Base-by-base conservation (phyloP, 352 stramenopile species). In the Phytophthora sp. region DNA sequence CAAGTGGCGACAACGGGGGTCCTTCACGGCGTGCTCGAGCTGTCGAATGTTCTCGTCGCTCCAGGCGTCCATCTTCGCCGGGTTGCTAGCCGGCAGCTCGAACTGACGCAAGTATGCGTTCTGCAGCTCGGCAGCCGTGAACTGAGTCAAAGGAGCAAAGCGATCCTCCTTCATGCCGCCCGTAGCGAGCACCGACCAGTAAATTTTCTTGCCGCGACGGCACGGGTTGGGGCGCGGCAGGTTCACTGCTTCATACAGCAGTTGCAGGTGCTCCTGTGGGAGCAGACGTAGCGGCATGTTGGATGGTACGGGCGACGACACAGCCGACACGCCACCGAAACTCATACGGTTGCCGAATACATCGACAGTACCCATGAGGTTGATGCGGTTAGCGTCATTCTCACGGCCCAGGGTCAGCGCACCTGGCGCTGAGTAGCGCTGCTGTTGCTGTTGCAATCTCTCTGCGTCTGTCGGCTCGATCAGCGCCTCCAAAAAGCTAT, bases 181-280 rank as follows among this genome's bases (percentile, higher is more conserved):
- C 45, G 81, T 89, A 30, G 84, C 79, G 7, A 92, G 74, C 55
- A 89, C 81, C 15, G 69, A 79, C 84, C 84, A 92, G 57, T 89
- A 86, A 39, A 92, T 84, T 58, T 92, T 90, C 67, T 89, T 88
- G 33, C 81, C 79, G 5, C 78, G 77, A 54, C 84, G 84, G 49
- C 84, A 92, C 42, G 84, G 72, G 57, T 92, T 92, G n/a, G 80
- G 77, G 18, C 83, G 79, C 53, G 80, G 74, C 71, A 88, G 60
- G 65, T 92, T 90, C 20, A 92, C 81, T 20, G 84, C 84, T 50
- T 92, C 79, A 46, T 90, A 88, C 64, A 92, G 59, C 35, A 92
- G 51, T 58, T 84, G 78, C 41, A 89, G 42, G 21, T 86, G 79
- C 45, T 83, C 69, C 11, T 80, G 71, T 15, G 72, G 79, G 42